These are phyloP conservation scores for Globomyces sp. DNA, from an alignment of 371 early-diverging fungal genomes.

Conservation along the genomic window DNA sequence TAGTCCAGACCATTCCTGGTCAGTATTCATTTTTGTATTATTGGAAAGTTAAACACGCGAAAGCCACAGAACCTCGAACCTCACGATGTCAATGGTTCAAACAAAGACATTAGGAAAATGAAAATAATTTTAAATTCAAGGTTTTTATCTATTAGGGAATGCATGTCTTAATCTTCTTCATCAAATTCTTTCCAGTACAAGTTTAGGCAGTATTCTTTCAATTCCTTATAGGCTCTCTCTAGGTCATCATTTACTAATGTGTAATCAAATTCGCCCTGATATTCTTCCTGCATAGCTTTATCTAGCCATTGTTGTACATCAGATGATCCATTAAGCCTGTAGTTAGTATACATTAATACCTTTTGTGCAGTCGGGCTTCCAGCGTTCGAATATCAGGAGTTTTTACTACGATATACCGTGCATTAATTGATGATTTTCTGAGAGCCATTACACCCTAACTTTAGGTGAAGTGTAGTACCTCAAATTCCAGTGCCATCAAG, in stretches of 20 bases:
- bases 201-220: conserved; percentile 37
- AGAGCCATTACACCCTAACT: conserved; percentile 48
- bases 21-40: too few relatives aligned
- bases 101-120: too few relatives aligned
- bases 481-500: conserved; percentile 53
- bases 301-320: conserved; percentile 35
- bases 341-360: conserved; percentile 9
- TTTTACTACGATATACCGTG: conserved; percentile 41
- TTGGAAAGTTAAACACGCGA: too few relatives aligned
- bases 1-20: too few relatives aligned
- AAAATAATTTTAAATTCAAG: too few relatives aligned
- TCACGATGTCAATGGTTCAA: too few relatives aligned
- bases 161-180: conserved; percentile 24
- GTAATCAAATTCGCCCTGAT: conserved; percentile 34
- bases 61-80: too few relatives aligned
- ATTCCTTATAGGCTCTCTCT: conserved; percentile 40
- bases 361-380: conserved; percentile 36
- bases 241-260: conserved; percentile 49
- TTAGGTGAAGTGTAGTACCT: conserved; percentile 30
- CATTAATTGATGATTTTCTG: conserved; percentile 39
- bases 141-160: too few relatives aligned
- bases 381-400: conserved; percentile 43
- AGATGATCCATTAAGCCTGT: conserved; percentile 3
- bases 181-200: conserved; percentile 27
- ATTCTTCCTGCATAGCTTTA: conserved; percentile 34